These are phyloP conservation scores for Zygosaccharomyces lentus DNA, from an alignment of 805 yeast genomes.

Conservation along the genomic window DNA sequence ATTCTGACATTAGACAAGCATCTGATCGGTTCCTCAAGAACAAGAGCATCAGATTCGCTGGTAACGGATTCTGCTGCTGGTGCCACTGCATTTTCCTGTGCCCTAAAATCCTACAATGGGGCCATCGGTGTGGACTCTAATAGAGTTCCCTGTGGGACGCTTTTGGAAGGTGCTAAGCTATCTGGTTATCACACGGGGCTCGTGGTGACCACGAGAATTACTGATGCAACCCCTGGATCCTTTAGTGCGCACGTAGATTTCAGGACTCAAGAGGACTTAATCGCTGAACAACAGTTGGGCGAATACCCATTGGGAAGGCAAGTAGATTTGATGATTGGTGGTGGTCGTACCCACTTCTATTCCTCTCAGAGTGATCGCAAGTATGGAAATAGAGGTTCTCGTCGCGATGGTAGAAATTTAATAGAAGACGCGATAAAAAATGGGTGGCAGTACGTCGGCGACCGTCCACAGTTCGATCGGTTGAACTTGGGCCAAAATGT, in stretches of 20 bases:
- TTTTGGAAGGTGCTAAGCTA: conserved; percentile 81
- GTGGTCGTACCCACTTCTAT: conserved; percentile 82
- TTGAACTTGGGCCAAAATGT: conserved; percentile 57
- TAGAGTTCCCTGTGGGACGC: conserved; percentile 76
- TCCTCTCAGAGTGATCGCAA: conserved; percentile 39
- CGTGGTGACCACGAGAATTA: conserved; percentile 86
- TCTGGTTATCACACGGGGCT: conserved; percentile 80
- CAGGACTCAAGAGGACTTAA: conserved; percentile 75
- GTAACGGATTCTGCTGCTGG: conserved; percentile 97
- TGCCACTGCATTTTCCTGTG: conserved; percentile 90
- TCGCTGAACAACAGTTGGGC: conserved; percentile 86
- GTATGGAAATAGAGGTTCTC: conserved; percentile 47
- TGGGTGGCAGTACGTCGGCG: conserved; percentile 60
- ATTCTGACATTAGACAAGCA: conserved; percentile 60
- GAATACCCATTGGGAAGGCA: conserved; percentile 70
- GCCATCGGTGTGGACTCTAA: conserved; percentile 81
- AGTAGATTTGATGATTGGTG: conserved; percentile 85
- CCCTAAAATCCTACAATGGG: conserved; percentile 77
- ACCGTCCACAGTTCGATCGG: conserved; percentile 54
- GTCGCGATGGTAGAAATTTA: conserved; percentile 66
- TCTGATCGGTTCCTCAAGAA: conserved; percentile 78
- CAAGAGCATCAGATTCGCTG: conserved; percentile 69
- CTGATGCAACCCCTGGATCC: conserved; percentile 95
- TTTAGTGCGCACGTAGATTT: conserved; percentile 75
- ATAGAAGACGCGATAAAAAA: conserved; percentile 53